Percentiles rank a stretch among this genome's conserved stretches.
phyloP scores from a whole-genome alignment of 345 rosid species.

The Noccaea caerulescens region DNA sequence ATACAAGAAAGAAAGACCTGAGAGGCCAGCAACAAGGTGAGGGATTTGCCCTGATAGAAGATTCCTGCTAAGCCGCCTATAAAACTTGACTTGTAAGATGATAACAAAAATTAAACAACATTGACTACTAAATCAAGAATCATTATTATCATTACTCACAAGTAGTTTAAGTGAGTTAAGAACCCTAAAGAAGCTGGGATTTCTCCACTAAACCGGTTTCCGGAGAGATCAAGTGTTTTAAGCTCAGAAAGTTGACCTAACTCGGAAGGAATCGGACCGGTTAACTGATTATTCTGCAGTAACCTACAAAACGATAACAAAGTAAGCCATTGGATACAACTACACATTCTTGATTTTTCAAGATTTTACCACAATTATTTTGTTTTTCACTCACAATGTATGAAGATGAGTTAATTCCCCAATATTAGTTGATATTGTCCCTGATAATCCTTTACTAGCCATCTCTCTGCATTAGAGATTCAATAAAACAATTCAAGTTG shows the following conservation, averaged over 20 bases:
- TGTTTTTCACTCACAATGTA: conserved; percentile 58
- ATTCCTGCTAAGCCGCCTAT: conserved; percentile 81
- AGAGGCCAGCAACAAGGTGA: conserved; percentile 69
- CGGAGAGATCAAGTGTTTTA: conserved; percentile 85
- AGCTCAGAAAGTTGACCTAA: conserved; percentile 73
- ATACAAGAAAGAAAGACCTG: conserved; percentile 90
- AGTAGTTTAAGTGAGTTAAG: conserved; percentile 71
- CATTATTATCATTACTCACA: conserved; percentile 60
- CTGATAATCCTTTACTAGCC: conserved; percentile 79
- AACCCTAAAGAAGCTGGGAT: conserved; percentile 86
- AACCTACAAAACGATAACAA: conserved; percentile 47
- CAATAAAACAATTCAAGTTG: neutral
- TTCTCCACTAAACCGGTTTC: conserved; percentile 71
- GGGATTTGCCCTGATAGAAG: conserved; percentile 83
- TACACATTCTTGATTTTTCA: conserved; percentile 15
- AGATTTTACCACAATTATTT: neutral
- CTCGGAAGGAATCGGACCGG: conserved; percentile 72
- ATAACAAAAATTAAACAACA: neutral
- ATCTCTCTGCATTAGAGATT: conserved; percentile 58
- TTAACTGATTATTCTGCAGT: conserved; percentile 67
- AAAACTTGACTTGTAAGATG: conserved; percentile 40
- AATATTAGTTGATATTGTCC: conserved; percentile 69
- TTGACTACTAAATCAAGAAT: conserved; percentile 10
- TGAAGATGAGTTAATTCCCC: conserved; percentile 77
- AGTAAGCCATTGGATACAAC: conserved; percentile 1